These are phyloP conservation scores for Aquilaria sinensis DNA, from an alignment of 345 rosid species.

Conservation along the genomic window DNA sequence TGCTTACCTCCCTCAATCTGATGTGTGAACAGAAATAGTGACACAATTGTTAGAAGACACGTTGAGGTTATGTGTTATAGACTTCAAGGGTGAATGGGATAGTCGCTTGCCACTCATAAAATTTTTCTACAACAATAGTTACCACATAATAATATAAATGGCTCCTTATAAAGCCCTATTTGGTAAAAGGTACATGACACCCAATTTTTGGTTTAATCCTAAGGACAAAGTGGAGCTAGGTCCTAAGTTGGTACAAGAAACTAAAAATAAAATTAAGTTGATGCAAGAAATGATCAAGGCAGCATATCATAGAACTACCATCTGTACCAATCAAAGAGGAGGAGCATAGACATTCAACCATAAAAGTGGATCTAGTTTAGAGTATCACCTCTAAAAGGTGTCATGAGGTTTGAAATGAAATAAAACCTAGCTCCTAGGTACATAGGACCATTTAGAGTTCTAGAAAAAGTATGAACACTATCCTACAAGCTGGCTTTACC, in stretches of 20 bases:
- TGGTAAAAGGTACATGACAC: conserved; percentile 2
- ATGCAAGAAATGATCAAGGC: background rate
- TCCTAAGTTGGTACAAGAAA: background rate
- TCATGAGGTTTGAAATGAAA: too few species aligned
- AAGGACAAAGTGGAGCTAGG: background rate
- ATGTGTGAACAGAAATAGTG: background rate
- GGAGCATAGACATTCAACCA: background rate
- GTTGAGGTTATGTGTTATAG: background rate
- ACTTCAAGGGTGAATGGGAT: conserved; percentile 1
- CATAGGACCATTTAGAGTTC: too few species aligned
- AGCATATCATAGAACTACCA: background rate
- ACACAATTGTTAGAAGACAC: conserved; percentile 1
- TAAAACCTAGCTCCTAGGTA: too few species aligned
- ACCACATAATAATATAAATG: background rate
- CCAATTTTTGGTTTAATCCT: background rate
- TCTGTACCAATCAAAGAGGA: background rate
- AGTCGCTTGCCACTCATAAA: background rate
- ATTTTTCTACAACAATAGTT: conserved; percentile 9
- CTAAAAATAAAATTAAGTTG: background rate
- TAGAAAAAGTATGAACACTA: too few species aligned
- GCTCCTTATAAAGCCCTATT: conserved; percentile 7
- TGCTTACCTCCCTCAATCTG: background rate
- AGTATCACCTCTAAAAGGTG: background rate
- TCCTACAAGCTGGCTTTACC: too few species aligned
- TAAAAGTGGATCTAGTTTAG: background rate